Evolutionary conservation across 1,139 yeast genomes (phyloP).

Genomic region (Yamadazyma spencermartinsiae): DNA sequence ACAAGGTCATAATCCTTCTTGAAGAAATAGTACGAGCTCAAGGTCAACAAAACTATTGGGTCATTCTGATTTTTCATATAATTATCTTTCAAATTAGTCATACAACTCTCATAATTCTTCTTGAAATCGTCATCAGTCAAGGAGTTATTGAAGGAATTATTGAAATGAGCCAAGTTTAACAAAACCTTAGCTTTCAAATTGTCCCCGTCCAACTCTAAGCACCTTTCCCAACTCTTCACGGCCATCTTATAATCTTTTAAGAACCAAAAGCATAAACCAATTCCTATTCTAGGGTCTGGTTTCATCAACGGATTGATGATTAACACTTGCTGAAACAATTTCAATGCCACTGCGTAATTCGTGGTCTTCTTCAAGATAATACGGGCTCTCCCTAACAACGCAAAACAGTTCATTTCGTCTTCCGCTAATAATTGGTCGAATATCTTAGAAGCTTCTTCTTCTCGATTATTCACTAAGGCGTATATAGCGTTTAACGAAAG

Average conservation of each 20-base stretch:
- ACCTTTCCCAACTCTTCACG: slow-evolving; percentile 76
- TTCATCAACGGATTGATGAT: slow-evolving; percentile 71
- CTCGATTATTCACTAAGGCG: slow-evolving; percentile 47
- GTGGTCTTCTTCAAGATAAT: slow-evolving; percentile 65
- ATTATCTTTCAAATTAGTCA: slow-evolving; percentile 32
- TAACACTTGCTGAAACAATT: slow-evolving; percentile 79
- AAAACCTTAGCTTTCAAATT: slow-evolving; percentile 67
- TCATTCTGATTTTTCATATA: slow-evolving; percentile 25
- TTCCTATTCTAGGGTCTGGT: slow-evolving; percentile 95
- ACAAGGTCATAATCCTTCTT: slow-evolving; percentile 60
- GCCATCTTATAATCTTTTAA: slow-evolving; percentile 81
- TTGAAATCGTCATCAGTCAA: slow-evolving; percentile 61
- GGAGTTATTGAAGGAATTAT: slow-evolving; percentile 59
- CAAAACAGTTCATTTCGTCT: slow-evolving; percentile 58
- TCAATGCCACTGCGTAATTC: slow-evolving; percentile 73
- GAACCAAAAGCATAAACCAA: slow-evolving; percentile 93
- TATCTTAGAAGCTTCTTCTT: slow-evolving; percentile 66
- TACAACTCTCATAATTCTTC: slow-evolving; percentile 48
- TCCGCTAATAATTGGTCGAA: slow-evolving; percentile 24
- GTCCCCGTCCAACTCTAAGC: slow-evolving; percentile 63
- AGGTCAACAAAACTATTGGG: slow-evolving; percentile 46
- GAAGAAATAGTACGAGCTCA: slow-evolving; percentile 58
- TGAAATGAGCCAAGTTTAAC: slow-evolving; percentile 68
- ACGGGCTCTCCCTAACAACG: slow-evolving; percentile 84
- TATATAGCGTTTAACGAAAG: slow-evolving; percentile 62